phyloP scores from a whole-genome alignment of 176 grass and related monocot species.

The barley (Hordeum vulgare) region DNA sequence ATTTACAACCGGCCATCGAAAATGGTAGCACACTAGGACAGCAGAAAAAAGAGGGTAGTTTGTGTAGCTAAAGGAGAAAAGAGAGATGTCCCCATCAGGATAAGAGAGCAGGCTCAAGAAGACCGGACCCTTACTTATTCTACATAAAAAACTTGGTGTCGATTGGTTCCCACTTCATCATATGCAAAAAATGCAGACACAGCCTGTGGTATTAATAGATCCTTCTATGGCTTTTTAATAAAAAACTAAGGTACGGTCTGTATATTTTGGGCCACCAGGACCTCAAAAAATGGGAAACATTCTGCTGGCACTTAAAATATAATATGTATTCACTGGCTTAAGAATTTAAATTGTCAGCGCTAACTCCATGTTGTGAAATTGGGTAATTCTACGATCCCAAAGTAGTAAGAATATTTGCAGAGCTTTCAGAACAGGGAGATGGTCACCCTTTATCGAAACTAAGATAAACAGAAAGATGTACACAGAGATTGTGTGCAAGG shows the following conservation, averaged over 20 bases:
- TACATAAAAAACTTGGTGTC: background rate
- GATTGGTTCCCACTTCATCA: background rate
- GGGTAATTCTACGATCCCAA: background rate
- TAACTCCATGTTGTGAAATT: background rate
- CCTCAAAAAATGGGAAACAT: background rate
- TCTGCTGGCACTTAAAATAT: background rate
- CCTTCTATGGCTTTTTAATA: background rate
- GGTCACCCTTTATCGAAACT: background rate
- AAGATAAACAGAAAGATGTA: background rate
- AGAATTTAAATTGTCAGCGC: background rate
- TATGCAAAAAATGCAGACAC: background rate
- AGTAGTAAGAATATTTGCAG: background rate
- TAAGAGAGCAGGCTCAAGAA: background rate
- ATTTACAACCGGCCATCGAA: conserved; percentile 7
- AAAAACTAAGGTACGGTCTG: background rate
- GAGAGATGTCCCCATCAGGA: background rate
- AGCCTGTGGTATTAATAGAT: background rate
- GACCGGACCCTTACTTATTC: background rate
- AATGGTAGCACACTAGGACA: background rate
- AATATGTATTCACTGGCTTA: background rate
- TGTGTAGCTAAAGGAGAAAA: background rate
- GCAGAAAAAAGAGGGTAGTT: background rate
- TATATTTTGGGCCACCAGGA: background rate
- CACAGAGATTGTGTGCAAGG: background rate
- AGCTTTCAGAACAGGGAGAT: background rate